Base-by-base conservation (phyloP, 352 stramenopile species). In the Globisporangium orthogonon region DNA sequence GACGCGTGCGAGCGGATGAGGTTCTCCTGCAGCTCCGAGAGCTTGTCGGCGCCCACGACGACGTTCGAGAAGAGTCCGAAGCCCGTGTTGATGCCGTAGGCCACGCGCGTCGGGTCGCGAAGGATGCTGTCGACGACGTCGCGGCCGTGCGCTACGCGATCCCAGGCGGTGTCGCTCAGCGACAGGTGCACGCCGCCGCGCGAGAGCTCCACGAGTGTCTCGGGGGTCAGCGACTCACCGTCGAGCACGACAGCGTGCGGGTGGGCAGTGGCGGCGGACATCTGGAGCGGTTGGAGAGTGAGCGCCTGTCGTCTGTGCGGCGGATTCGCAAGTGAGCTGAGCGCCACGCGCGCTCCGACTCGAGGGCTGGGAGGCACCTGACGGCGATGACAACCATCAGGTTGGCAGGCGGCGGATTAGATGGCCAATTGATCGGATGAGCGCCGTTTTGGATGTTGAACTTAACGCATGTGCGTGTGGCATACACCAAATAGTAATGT, bases 71-170 rank as follows among this genome's bases (percentile, higher is more conserved):
- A 97, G 55, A 94, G 74, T 1, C 88, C 88, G 58, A 97, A 97
- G 65, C 86, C 88, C 62, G 88, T 97, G 75, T 97, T 97, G 78
- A 97, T 97, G 54, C 88, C 88, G 74, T 97, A 96, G 17, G 81
- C 86, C 31, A 95, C 85, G 41, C 78, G 76, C 50, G 75, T 76
- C 28, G 69, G 78, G 63, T 89, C 83, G 61, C 87, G 76, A 49
- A 96, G 72, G 70, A 95, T 94, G 62, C 87, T 88, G 69, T 95
- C 86, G 9, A 95, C 84, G 56, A 95, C 86, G 9, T 91, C 74
- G 37, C 83, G 74, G 41, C 79, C 70, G 52, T 69, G 74, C 5
- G 75, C 65, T n/a, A 94, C 83, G 49, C 83, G 83, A 58, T 83
- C 77, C 84, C 82, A 91, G 29, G 80, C 83, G 31, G 89, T 74